These are phyloP conservation scores for Paecilomyces formosus DNA, from an alignment of 2,329 filamentous ascomycete genomes.

Conservation along the genomic window DNA sequence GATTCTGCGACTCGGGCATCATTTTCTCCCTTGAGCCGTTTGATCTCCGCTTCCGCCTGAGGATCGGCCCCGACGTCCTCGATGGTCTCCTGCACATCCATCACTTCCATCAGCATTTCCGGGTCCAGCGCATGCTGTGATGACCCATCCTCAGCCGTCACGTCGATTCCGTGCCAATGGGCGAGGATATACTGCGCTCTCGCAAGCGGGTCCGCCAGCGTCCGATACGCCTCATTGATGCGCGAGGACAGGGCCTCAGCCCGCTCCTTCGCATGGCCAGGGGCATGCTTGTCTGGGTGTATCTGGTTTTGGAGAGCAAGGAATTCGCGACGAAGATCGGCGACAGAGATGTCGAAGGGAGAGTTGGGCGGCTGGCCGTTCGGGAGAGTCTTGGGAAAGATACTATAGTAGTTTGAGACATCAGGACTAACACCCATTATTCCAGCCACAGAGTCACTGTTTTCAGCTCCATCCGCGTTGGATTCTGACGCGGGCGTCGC, in stretches of 20 bases:
- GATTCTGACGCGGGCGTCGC: neutral
- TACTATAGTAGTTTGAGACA: constrained; percentile 64
- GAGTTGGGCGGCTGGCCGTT: constrained; percentile 68
- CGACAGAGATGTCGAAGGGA: constrained; percentile 65
- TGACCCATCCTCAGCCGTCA: constrained; percentile 65
- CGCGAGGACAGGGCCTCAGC: constrained; percentile 72
- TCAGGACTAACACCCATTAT: constrained; percentile 18
- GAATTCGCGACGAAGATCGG: constrained; percentile 73
- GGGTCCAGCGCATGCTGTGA: constrained; percentile 60
- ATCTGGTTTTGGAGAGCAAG: constrained; percentile 63
- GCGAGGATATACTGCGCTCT: constrained; percentile 82
- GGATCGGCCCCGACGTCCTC: constrained; percentile 52
- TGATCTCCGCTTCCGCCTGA: constrained; percentile 52
- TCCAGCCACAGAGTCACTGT: neutral
- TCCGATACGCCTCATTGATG: constrained; percentile 90
- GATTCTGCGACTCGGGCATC: constrained; percentile 57
- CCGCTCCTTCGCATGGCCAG: constrained; percentile 42
- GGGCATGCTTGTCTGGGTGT: constrained; percentile 44
- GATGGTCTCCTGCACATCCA: constrained; percentile 71
- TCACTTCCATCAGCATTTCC: constrained; percentile 73
- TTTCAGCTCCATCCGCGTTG: neutral
- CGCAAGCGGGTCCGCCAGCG: constrained; percentile 66
- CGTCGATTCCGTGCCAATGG: constrained; percentile 61
- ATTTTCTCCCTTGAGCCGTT: constrained; percentile 60
- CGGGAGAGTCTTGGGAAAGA: constrained; percentile 78